These are phyloP conservation scores for Periconia digitata DNA, from an alignment of 2,329 filamentous ascomycete genomes.

Conservation along the genomic window DNA sequence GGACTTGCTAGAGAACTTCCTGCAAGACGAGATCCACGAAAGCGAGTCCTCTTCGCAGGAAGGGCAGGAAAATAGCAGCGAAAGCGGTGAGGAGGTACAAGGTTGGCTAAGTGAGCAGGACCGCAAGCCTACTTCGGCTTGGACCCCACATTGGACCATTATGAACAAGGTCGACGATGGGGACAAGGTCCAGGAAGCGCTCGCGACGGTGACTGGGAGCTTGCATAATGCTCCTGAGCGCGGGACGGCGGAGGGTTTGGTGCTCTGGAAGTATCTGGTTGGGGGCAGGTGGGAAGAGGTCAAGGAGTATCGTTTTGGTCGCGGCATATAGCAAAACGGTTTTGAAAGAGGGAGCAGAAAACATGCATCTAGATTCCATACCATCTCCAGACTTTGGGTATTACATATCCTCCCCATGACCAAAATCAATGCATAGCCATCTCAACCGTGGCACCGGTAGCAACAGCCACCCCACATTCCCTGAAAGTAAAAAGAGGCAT, in stretches of 20 bases:
- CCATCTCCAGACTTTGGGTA: too few species aligned
- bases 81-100: not conserved
- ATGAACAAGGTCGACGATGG: slow-evolving; percentile 53
- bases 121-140: slow-evolving; percentile 36
- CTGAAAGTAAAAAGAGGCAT: too few species aligned
- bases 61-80: not conserved
- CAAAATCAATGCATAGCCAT: too few species aligned
- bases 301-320: slow-evolving; percentile 38
- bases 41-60: not conserved
- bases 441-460: too few species aligned
- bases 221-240: slow-evolving; percentile 33
- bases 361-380: too few species aligned
- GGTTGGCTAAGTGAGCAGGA: slow-evolving; percentile 48
- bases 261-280: slow-evolving; percentile 46
- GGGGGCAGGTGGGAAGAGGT: slow-evolving; percentile 45
- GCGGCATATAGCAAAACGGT: too few species aligned
- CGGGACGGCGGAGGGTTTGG: slow-evolving; percentile 43
- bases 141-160: slow-evolving; percentile 48
- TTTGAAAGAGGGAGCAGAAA: too few species aligned
- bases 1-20: slow-evolving; percentile 40
- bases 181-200: slow-evolving; percentile 38
- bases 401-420: too few species aligned
- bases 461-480: too few species aligned
- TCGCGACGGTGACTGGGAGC: slow-evolving; percentile 35
- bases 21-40: not conserved